A percentile compares a stretch with the other conserved stretches of the same genome.
Evolutionary conservation across 805 yeast genomes (phyloP).

Genomic region (Teunomyces aglyptinius): DNA sequence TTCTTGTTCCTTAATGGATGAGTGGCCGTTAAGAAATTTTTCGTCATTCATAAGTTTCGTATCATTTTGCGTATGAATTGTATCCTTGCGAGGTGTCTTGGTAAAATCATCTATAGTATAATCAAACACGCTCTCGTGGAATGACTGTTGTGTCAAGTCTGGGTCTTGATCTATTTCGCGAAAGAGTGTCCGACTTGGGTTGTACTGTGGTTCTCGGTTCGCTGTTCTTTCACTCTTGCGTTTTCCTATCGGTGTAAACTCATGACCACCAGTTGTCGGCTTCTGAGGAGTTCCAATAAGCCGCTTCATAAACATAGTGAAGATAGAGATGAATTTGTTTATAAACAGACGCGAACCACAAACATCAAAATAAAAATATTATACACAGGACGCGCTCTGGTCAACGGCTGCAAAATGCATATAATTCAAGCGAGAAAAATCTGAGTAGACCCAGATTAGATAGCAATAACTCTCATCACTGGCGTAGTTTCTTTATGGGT

Average conservation of each 20-base stretch:
- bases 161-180: conserved; percentile 9
- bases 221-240: conserved; percentile 4
- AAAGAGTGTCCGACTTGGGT: conserved; percentile 10
- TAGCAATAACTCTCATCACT: no score
- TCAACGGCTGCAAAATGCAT: background rate
- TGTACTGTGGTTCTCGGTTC: background rate
- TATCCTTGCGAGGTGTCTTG: background rate
- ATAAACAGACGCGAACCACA: conserved; percentile 4
- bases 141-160: conserved; percentile 7
- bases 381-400: background rate
- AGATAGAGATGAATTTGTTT: background rate
- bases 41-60: conserved; percentile 4
- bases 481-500: no score
- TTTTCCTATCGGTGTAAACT: conserved; percentile 27
- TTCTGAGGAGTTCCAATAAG: conserved; percentile 18
- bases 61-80: conserved; percentile 1
- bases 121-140: conserved; percentile 8
- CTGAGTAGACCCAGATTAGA: no score
- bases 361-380: background rate
- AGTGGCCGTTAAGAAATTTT: conserved; percentile 9
- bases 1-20: conserved; percentile 23
- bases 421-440: background rate
- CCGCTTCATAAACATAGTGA: conserved; percentile 9
- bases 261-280: conserved; percentile 10
- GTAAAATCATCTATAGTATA: conserved; percentile 2